Evolutionary conservation across 139 green algal genomes (phyloP).

Genomic region (Edaphochlamys debaryana): DNA sequence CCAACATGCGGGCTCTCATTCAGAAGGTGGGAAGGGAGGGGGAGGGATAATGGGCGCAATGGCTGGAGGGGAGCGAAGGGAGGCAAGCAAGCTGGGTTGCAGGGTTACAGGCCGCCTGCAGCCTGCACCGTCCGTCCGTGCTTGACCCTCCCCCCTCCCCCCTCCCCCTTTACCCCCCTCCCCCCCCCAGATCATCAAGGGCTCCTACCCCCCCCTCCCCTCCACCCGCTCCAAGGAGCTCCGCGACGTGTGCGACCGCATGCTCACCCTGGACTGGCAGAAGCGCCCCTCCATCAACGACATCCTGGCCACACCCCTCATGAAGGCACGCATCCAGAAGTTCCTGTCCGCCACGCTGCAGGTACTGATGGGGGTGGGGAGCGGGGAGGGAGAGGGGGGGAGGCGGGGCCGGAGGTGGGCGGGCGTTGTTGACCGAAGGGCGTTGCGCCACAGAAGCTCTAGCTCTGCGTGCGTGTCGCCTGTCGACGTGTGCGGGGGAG

Average conservation of each 20-base stretch:
- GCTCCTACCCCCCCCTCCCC: constrained; percentile 51
- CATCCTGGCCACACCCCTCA: constrained; percentile 65
- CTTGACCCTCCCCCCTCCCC: not conserved
- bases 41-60: not conserved
- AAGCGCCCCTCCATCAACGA: constrained; percentile 74
- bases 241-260: constrained; percentile 63
- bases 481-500: too few relatives aligned
- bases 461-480: too few relatives aligned
- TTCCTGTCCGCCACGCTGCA: constrained; percentile 70
- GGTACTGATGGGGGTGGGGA: too few relatives aligned
- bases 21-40: constrained; percentile 54
- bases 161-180: not conserved
- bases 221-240: constrained; percentile 58
- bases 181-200: constrained; percentile 65
- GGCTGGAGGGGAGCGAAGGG: not conserved
- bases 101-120: too few relatives aligned
- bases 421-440: too few relatives aligned
- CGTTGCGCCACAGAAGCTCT: too few relatives aligned
- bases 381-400: too few relatives aligned
- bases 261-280: constrained; percentile 65
- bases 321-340: constrained; percentile 66
- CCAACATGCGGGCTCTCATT: constrained; percentile 70
- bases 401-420: too few relatives aligned
- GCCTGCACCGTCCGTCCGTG: not conserved
- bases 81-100: not conserved